Base-by-base conservation (phyloP, 1,284 basidiomycete genomes). In the Sutorius eximius region DNA sequence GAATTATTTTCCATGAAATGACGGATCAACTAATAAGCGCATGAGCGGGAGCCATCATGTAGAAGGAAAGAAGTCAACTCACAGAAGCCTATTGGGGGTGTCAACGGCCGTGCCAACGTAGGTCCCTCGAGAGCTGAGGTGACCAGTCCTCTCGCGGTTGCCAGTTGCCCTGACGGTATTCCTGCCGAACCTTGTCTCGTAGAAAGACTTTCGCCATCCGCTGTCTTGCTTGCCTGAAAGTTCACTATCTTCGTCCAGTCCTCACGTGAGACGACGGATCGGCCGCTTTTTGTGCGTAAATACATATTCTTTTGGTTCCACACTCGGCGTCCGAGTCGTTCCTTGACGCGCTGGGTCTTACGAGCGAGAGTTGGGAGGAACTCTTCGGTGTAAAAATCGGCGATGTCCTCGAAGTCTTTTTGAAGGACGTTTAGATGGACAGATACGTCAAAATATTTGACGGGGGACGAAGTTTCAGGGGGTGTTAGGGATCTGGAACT, bases 281-380 rank as follows among this genome's bases (percentile, higher is more conserved):
- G 76, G 16, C 48, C 11, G 5, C 49, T 52, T n/a, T 61, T 58
- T 18, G 67, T 63, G 22, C 64, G 67, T 45, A 89, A 48, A 60
- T 78, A 91, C 3, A 90, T 60, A 53, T 82, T 73, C 66, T 81
- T 82, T 30, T 68, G 75, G 9, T 57, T 65, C 87, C 86, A 90
- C 3, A 91, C 81, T 18, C 89, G 81, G 15, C 89, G 80, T 4
- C 86, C 86, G 13, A 89, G 71, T 30, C 79, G 76, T 70, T 91
- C 87, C 70, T 88, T 88, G 18, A 82, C 52, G 24, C 87, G 80
- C 56, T 84, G 79, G 2, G 73, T 72, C 22, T 74, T 79, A n/a
- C 86, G 80, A 7, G 71, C 76, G 11, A 82, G 61, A 3, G 79
- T 69, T 12, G 72, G 69, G n/a, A 73, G 70, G 13, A 82, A 68